Base-by-base conservation (phyloP, 768 basidiomycete species). In the Podaxis pistillaris region DNA sequence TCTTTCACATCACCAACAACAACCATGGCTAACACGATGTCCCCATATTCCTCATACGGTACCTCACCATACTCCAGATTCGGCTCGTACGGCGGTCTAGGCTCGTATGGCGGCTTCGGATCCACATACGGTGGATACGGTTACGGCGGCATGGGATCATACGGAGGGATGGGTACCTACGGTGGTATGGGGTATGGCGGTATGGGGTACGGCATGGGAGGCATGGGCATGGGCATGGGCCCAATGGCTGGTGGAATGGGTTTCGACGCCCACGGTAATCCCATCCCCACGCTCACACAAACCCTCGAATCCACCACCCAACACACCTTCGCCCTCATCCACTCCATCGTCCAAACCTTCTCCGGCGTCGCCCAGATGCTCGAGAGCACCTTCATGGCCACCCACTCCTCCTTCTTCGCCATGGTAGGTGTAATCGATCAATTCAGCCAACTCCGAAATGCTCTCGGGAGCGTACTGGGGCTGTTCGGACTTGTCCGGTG, bases 381-480 rank as follows among this genome's bases (percentile, higher is more conserved):
- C 71, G 96, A 98, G 74, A 89, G 87, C 37, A 98, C 96, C 4
- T 98, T 96, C 76, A 92, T 98, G 89, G 96, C 96, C 2, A 96
- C 94, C 0, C 94, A 96, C 74, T 94, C 92, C 0, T 91, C 88
- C 8, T 96, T 96, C 71, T 96, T 96, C 73, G 94, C 94, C 61
- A 94, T 96, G 89, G 94, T 96, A 56, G 93, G 94, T 65, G 96
- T 99, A 50, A 83, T 96, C 41, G 97, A 99, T 70, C 97, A 99
- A 71, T 90, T 99, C 69, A 88, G 87, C 2, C 93, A 94, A 68
- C 85, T 98, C 47, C 85, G 94, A 55, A 91, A 96, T 67, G 96
- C 94, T 12, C 83, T 98, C 15, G 96, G 94, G 24, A 95, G 95
- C 71, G 94, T 98, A 0, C 81, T 98, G 4, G 94, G 94, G 36